Evolutionary conservation across 2,329 filamentous ascomycete genomes (phyloP), one percentile per base, ranked within the genome.

Genomic region (Nothophoma quercina): DNA sequence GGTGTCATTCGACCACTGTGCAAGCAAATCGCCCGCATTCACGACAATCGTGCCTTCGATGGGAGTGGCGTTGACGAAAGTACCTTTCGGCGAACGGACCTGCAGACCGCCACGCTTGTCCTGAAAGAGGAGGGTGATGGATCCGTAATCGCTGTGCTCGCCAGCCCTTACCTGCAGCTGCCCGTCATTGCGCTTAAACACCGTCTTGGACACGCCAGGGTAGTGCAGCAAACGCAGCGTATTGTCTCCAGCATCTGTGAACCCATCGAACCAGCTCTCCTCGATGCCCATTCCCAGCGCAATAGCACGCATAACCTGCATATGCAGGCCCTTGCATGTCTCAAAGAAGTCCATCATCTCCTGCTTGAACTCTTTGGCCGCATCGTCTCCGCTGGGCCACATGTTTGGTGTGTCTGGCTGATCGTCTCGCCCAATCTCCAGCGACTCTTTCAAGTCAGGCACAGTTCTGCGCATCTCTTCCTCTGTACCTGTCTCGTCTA

Each of bases 1-100:
- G 4, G 85, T 89, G 67, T 96, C 91, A 68, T 97, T 97, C 59
- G 89, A 91, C 93, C 92, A 96, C 44, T 92, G 81, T 1, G 90
- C 88, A 41, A 97, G 78, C 62, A 97, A 72, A 70, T 97, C 93
- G 1, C 92, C 93, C 0, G 92, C 92, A 67, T 97, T 97, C 59
- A 96, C 84, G 9, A 97, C 90, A 32, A 95, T 88, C 0, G 91
- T 92, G 47, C 86, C 87, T 28, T 86, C 80, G 54, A 96, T 93
- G 0, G 93, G 92, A 6, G 85, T 91, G 1, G 90, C 93, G 67
- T 96, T 85, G 30, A 96, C 86, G 66, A 93, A 96, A 0, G 82
- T 85, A 2, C 90, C 90, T 32, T 84, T 87, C 0, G 91, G 91
- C 40, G 86, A 88, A 65, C 85, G 83, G 4, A 86, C 84, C 64